Conservation (phyloP, 257 asterid species). For the Plectranthus barbatus region DNA sequence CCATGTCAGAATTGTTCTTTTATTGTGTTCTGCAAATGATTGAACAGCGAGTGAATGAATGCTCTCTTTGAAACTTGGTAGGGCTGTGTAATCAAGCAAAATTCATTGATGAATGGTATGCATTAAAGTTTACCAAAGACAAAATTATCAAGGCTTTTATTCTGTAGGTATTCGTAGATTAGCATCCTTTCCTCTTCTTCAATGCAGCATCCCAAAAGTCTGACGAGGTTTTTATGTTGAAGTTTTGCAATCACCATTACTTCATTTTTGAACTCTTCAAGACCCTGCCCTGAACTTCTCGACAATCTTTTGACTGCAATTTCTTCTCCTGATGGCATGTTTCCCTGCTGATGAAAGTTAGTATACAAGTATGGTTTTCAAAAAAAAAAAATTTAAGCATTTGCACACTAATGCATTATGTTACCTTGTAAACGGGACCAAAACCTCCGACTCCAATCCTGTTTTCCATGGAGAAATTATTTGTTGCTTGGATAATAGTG, state of each 20-base stretch:
- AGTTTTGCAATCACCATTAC: constrained; percentile 30
- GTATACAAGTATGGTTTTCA: neutral
- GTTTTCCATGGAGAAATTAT: constrained; percentile 28
- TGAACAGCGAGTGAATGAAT: too few species aligned
- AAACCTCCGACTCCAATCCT: constrained; percentile 28
- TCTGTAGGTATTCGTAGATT: constrained; percentile 33
- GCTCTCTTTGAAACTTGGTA: too few species aligned
- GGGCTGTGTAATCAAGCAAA: too few species aligned
- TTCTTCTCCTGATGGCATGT: constrained; percentile 11
- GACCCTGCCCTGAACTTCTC: constrained; percentile 31
- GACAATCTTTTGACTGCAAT: constrained; percentile 34
- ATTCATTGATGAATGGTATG: neutral
- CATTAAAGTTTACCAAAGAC: neutral
- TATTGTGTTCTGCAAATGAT: too few species aligned
- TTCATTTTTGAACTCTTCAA: constrained; percentile 25
- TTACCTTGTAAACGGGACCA: constrained; percentile 44
- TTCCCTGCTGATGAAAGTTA: constrained; percentile 19
- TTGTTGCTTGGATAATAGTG: constrained; percentile 26
- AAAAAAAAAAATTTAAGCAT: neutral
- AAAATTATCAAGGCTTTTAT: constrained; percentile 29
- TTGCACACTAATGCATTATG: neutral
- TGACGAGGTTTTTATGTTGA: constrained; percentile 40
- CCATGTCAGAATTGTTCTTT: too few species aligned
- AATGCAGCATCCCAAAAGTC: constrained; percentile 35
- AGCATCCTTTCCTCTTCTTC: constrained; percentile 36